Evolutionary conservation across 768 basidiomycete species (phyloP), one percentile per base, ranked within the genome.

Genomic region (Tricholoma sp.): DNA sequence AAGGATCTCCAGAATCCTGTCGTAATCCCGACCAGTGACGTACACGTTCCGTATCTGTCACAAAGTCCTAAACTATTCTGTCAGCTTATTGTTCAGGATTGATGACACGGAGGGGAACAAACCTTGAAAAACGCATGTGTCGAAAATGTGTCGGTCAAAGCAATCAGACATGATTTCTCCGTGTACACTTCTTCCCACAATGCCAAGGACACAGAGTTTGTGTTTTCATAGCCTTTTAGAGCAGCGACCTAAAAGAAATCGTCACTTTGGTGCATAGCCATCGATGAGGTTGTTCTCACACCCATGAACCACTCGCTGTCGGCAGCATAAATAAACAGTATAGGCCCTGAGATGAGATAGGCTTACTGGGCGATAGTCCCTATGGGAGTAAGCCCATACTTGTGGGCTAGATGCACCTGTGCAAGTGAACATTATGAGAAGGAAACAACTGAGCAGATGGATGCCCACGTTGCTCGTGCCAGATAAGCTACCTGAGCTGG

Each of bases 81-180:
- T 11, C 32, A 47, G 13, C 9, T 50, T 17, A 11, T 6, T 9
- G 41, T 15, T 15, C 9, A 2, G 2, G 41, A 15, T 8, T 9
- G 24, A 56, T 24, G 15, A 44, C 15, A 18, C 10, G 24, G 45
- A n/a, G n/a, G 37, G 31, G 18, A 42, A 11, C 63, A 20, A 66
- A 82, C 94, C 73, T 83, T 79, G 76, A 93, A 94, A 73, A 98
- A 98, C 0, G 82, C 85, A 32, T 81, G 72, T 1, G 90, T 91
- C 6, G 94, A 90, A 71, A 97, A 98, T 0, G 97, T 99, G 72
- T 99, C 97, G 12, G 97, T 97, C 33, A 98, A 75, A 17, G 94
- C 93, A 56, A 92, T 81, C 53, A 88, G 80, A 29, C 84, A 72
- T 32, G 73, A 61, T n/a, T 49, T 31, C 66, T 82, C 68, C 4